Percentiles rank a stretch among this genome's conserved stretches.
These are phyloP conservation scores for Wickerhamomyces alni DNA, from an alignment of 805 yeast species.

Conservation along the genomic window DNA sequence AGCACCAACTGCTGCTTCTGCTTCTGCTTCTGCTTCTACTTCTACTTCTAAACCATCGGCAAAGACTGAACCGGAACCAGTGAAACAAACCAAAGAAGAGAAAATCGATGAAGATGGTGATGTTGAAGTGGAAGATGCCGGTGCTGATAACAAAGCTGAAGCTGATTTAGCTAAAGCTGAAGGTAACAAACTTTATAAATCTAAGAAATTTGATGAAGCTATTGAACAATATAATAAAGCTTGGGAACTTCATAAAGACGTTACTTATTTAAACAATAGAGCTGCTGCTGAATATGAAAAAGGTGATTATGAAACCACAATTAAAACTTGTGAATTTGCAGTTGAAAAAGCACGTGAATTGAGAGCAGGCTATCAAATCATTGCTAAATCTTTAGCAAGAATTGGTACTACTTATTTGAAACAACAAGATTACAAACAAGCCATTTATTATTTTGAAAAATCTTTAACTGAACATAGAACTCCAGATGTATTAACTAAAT, in stretches of 20 bases:
- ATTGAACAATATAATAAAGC: conserved; percentile 83
- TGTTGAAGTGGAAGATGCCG: conserved; percentile 21
- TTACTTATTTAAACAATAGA: conserved; percentile 90
- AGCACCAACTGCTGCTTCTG: conserved; percentile 13
- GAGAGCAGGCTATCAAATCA: conserved; percentile 86
- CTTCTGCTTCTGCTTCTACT: conserved; percentile 21
- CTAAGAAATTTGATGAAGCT: conserved; percentile 88
- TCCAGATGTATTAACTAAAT: conserved; percentile 83
- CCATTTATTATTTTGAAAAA: conserved; percentile 77
- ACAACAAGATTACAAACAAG: conserved; percentile 62
- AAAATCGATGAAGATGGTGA: conserved; percentile 33
- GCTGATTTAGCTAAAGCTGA: conserved; percentile 73
- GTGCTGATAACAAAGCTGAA: conserved; percentile 12
- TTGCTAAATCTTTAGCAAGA: conserved; percentile 92
- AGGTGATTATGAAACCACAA: conserved; percentile 84
- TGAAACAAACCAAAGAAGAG: conserved; percentile 21
- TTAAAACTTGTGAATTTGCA: conserved; percentile 74
- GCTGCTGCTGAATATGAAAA: conserved; percentile 98
- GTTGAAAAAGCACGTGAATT: conserved; percentile 83
- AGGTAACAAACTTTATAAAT: conserved; percentile 84
- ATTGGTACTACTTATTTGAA: conserved; percentile 80
- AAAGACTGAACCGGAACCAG: conserved; percentile 20
- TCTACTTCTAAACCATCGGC: conserved; percentile 16
- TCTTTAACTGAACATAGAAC: conserved; percentile 96
- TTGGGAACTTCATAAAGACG: conserved; percentile 73